Conservation (phyloP, 2,329 filamentous ascomycete genomes). For the Ophiostoma ips region DNA sequence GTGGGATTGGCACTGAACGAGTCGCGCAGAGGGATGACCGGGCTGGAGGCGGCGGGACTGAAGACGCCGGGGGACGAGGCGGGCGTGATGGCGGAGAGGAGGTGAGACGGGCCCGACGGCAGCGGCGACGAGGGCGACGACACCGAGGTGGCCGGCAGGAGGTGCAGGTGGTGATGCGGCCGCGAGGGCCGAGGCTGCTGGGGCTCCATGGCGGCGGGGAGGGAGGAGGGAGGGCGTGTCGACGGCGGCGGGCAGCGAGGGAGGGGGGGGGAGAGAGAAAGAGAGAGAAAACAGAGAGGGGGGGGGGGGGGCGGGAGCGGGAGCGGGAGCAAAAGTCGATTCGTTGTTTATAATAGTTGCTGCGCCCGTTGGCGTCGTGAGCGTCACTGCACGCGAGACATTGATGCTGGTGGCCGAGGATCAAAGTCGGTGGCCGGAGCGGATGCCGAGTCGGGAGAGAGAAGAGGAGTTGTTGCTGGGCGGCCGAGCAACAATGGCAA, state of each 20-base stretch:
- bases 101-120: constrained; percentile 19
- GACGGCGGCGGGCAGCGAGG: not conserved
- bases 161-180: constrained; percentile 20
- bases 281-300: too few species aligned
- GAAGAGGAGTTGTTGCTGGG: too few species aligned
- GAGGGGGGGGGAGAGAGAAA: too few species aligned
- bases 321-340: too few species aligned
- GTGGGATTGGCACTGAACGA: constrained; percentile 29
- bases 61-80: constrained; percentile 49
- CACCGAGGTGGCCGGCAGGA: constrained; percentile 17
- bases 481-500: too few species aligned
- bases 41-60: constrained; percentile 33
- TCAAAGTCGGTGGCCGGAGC: too few species aligned
- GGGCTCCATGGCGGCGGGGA: constrained; percentile 15
- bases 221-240: too few species aligned
- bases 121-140: constrained; percentile 24
- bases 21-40: constrained; percentile 21
- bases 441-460: too few species aligned
- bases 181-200: constrained; percentile 17
- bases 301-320: too few species aligned
- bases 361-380: constrained; percentile 8
- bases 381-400: constrained; percentile 6
- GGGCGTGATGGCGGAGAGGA: constrained; percentile 34
- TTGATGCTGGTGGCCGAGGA: constrained; percentile 3
- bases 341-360: not conserved